Percentiles rank a stretch among this genome's conserved stretches.
Conservation (phyloP, 1,284 basidiomycete species). For the Apiotrichum montevideense region DNA sequence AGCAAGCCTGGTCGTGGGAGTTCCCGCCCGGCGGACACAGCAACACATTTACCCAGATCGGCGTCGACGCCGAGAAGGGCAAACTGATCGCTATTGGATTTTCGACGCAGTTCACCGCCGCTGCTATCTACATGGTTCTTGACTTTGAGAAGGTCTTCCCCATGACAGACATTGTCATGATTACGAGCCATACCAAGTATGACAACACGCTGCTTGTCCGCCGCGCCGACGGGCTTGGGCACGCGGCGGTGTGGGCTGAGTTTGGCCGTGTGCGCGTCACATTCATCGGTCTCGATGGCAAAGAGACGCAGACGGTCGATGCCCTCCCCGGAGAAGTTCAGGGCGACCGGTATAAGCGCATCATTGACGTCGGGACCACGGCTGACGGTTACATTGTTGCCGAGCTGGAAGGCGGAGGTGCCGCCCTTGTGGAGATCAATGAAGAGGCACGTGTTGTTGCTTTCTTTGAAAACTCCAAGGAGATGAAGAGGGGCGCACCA, state of each 20-base stretch:
- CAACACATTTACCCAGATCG: constrained; percentile 59
- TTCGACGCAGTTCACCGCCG: constrained; percentile 55
- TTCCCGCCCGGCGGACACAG: constrained; percentile 28
- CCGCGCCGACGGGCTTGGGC: constrained; percentile 21
- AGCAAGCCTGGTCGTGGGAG: constrained; percentile 34
- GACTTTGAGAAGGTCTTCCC: constrained; percentile 56
- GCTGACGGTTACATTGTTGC: constrained; percentile 44
- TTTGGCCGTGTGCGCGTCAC: constrained; percentile 50
- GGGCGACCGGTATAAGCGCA: constrained; percentile 20
- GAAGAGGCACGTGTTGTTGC: constrained; percentile 52
- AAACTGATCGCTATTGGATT: constrained; percentile 63
- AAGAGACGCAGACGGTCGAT: constrained; percentile 53
- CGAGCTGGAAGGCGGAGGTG: constrained; percentile 54
- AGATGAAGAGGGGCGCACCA: constrained; percentile 4
- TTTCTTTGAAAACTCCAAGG: constrained; percentile 56
- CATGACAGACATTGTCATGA: constrained; percentile 50
- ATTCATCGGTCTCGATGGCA: constrained; percentile 22
- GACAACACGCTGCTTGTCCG: constrained; percentile 30
- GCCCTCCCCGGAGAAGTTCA: constrained; percentile 39
- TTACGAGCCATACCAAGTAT: constrained; percentile 53
- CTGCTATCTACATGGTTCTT: constrained; percentile 53
- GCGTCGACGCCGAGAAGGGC: constrained; percentile 53
- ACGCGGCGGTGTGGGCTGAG: constrained; percentile 63
- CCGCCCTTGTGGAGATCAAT: constrained; percentile 54
- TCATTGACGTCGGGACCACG: constrained; percentile 37